These are phyloP conservation scores for Candida sojae DNA, from an alignment of 1,139 yeast genomes.

Conservation along the genomic window DNA sequence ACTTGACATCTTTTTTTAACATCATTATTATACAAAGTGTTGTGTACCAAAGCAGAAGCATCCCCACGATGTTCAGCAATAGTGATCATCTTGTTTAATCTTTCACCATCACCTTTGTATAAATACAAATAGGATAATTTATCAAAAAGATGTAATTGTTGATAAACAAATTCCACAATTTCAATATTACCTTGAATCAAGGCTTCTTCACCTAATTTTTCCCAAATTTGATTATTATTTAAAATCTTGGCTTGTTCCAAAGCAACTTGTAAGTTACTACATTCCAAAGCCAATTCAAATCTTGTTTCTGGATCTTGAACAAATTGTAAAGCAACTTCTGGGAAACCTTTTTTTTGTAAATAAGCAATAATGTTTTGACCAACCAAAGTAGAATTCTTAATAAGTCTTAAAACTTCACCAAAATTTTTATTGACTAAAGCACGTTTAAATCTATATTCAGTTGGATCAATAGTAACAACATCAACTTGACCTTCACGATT, in stretches of 20 bases:
- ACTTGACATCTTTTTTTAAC: constrained; percentile 74
- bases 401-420: constrained; percentile 87
- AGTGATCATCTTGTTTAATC: constrained; percentile 79
- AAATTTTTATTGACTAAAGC: constrained; percentile 89
- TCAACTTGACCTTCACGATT: constrained; percentile 87
- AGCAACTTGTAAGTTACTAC: constrained; percentile 89
- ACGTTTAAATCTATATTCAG: constrained; percentile 94
- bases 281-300: constrained; percentile 92
- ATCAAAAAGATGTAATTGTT: constrained; percentile 83
- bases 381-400: constrained; percentile 85
- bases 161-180: constrained; percentile 85
- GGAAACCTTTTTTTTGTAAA: constrained; percentile 92
- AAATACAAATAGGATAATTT: constrained; percentile 87
- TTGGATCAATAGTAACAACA: constrained; percentile 81
- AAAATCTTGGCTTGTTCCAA: constrained; percentile 82
- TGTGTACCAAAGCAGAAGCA: constrained; percentile 76
- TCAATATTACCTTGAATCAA: constrained; percentile 85
- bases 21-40: constrained; percentile 76
- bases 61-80: constrained; percentile 92
- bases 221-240: constrained; percentile 70
- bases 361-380: constrained; percentile 97
- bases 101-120: constrained; percentile 74
- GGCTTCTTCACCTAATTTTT: constrained; percentile 82
- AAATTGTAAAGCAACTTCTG: constrained; percentile 91
- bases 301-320: constrained; percentile 96